phyloP scores from a whole-genome alignment of 2,329 filamentous ascomycete species.

The Neofusicoccum cordaticola region DNA sequence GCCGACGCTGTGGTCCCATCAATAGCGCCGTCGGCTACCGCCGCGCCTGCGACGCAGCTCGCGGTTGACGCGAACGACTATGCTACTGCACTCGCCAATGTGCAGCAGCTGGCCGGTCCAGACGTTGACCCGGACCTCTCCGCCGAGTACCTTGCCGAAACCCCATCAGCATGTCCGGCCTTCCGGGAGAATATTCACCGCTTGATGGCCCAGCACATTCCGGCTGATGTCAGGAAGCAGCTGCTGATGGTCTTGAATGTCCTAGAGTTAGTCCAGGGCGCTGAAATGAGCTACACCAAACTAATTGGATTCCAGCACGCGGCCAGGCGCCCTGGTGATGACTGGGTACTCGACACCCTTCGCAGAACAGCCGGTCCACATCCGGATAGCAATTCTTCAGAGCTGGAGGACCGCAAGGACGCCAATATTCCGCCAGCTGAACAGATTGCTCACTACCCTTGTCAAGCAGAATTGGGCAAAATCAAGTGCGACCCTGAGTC shows the following conservation, averaged over 20 bases:
- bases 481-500: slow-evolving; percentile 54
- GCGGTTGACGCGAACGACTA: slow-evolving; percentile 52
- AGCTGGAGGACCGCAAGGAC: slow-evolving; percentile 61
- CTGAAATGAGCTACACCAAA: slow-evolving; percentile 10
- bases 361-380: slow-evolving; percentile 57
- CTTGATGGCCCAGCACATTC: slow-evolving; percentile 48
- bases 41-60: slow-evolving; percentile 41
- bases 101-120: slow-evolving; percentile 31
- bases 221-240: slow-evolving; percentile 47
- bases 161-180: slow-evolving; percentile 50
- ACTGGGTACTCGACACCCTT: slow-evolving; percentile 66
- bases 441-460: slow-evolving; percentile 56
- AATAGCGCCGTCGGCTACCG: slow-evolving; percentile 44
- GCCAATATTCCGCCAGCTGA: slow-evolving; percentile 53
- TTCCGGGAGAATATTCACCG: slow-evolving; percentile 54
- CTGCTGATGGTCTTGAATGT: slow-evolving; percentile 53
- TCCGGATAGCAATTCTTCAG: slow-evolving; percentile 61
- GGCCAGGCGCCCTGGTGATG: slow-evolving; percentile 60
- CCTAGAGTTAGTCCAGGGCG: slow-evolving; percentile 46
- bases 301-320: slow-evolving; percentile 49
- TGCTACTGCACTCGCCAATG: slow-evolving; percentile 40
- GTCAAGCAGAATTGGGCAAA: slow-evolving; percentile 56
- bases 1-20: slow-evolving; percentile 60
- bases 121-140: slow-evolving; percentile 36
- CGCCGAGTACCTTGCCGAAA: slow-evolving; percentile 51